These are phyloP conservation scores for Scutellaria baicalensis DNA, from an alignment of 257 asterid genomes.

Conservation along the genomic window DNA sequence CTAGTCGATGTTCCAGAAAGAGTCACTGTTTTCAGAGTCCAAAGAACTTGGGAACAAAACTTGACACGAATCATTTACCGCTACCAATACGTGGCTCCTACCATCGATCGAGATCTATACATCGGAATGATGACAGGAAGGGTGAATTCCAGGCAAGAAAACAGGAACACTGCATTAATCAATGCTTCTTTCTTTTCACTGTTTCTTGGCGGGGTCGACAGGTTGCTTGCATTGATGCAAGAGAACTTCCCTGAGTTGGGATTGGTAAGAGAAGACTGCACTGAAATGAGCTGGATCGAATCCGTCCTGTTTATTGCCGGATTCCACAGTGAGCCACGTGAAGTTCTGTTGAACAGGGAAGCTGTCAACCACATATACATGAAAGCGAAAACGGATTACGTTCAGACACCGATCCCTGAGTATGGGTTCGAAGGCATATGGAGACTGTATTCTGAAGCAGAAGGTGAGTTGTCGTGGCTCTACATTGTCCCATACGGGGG, in stretches of 20 bases:
- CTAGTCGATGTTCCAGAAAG: neutral
- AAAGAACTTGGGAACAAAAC: conserved; percentile 8
- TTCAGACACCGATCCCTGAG: neutral
- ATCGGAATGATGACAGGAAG: too few species aligned
- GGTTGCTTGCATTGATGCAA: conserved; percentile 13
- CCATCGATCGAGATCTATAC: neutral
- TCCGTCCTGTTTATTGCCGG: conserved; percentile 16
- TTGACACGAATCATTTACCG: conserved; percentile 4
- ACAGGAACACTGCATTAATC: too few species aligned
- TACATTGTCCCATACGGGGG: neutral
- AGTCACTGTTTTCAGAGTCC: neutral
- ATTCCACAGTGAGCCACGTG: conserved; percentile 12
- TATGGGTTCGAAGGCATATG: neutral
- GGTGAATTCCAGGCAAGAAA: too few species aligned
- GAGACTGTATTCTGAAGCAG: neutral
- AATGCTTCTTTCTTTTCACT: neutral
- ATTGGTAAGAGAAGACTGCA: conserved; percentile 20
- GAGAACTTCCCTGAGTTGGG: conserved; percentile 28
- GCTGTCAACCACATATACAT: neutral
- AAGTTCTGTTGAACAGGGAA: conserved; percentile 14
- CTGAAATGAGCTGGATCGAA: conserved; percentile 27
- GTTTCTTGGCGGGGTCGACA: conserved; percentile 24
- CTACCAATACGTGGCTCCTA: conserved; percentile 14
- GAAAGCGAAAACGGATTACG: neutral
- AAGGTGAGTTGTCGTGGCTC: neutral